These are phyloP conservation scores for Laguncularia racemosa DNA, from an alignment of 345 rosid species.

Conservation along the genomic window DNA sequence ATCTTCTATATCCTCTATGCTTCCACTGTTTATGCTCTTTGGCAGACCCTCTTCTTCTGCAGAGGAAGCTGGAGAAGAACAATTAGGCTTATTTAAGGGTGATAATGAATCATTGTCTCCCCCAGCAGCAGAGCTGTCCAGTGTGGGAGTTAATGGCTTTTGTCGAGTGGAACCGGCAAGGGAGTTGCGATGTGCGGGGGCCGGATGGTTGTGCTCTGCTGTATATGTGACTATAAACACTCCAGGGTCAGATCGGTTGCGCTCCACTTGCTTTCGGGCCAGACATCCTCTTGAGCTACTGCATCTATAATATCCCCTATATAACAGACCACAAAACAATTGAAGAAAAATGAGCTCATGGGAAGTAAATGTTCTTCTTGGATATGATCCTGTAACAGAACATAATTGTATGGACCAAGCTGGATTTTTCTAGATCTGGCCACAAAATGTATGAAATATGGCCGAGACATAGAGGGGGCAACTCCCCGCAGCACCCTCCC, in stretches of 20 bases:
- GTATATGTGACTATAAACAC: conserved; percentile 93
- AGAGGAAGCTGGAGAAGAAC: conserved; percentile 48
- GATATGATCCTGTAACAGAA: too few species aligned
- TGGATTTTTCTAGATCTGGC: too few species aligned
- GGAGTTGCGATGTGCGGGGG: conserved; percentile 90
- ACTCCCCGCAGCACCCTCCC: too few species aligned
- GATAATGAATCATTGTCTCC: conserved; percentile 21
- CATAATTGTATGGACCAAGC: too few species aligned
- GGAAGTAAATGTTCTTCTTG: too few species aligned
- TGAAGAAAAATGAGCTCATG: background rate
- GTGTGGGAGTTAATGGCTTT: conserved; percentile 31
- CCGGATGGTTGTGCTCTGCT: conserved; percentile 90
- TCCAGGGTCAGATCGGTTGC: conserved; percentile 89
- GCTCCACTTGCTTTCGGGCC: conserved; percentile 97
- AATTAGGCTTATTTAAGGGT: conserved; percentile 19
- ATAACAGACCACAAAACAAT: conserved; percentile 7
- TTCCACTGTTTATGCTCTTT: conserved; percentile 29
- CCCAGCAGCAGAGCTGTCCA: conserved; percentile 11
- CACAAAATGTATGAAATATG: too few species aligned
- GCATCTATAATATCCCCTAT: conserved; percentile 94
- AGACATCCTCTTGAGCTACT: conserved; percentile 93
- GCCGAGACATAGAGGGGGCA: too few species aligned
- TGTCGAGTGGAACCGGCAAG: conserved; percentile 92
- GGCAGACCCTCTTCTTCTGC: conserved; percentile 44
- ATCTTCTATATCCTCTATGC: conserved; percentile 40